Conservation (phyloP, 495 filamentous ascomycete genomes). For the Choiromyces venosus region DNA sequence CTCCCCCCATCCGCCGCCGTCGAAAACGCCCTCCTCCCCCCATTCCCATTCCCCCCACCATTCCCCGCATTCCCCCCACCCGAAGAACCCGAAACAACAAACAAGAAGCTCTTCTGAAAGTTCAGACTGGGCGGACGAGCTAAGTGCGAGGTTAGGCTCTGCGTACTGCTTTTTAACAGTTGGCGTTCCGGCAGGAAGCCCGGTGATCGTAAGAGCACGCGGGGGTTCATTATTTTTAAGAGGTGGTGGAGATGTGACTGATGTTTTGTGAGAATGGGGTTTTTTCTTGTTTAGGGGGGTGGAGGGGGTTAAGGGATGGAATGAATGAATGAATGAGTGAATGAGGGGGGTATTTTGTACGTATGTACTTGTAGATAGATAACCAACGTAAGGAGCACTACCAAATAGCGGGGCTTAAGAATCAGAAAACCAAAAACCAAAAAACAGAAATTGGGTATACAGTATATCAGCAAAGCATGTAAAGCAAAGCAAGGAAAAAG, state of each 20-base stretch:
- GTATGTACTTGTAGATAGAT: background rate
- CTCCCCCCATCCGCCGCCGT: slow-evolving; percentile 8
- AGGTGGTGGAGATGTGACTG: background rate
- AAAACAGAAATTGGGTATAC: no score
- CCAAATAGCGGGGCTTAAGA: no score
- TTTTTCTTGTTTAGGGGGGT: background rate
- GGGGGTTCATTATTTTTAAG: slow-evolving; percentile 22
- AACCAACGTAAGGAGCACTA: no score
- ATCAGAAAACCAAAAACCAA: background rate
- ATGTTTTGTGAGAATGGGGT: background rate
- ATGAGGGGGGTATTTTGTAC: background rate
- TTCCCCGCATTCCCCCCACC: slow-evolving; percentile 6
- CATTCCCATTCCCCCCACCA: background rate
- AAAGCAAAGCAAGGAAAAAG: background rate
- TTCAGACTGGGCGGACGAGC: slow-evolving; percentile 17
- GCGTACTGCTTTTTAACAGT: slow-evolving; percentile 9
- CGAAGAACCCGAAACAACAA: slow-evolving; percentile 5
- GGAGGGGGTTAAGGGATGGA: background rate
- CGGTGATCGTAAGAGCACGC: slow-evolving; percentile 31
- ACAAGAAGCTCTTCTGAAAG: slow-evolving; percentile 34
- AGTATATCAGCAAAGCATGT: no score
- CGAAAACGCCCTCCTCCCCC: slow-evolving; percentile 17
- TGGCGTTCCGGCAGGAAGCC: slow-evolving; percentile 20
- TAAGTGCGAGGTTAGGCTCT: background rate
- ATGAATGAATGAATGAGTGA: background rate